Conservation (phyloP, 495 filamentous ascomycete species). For the Aspergillus sclerotiicarbonarius region DNA sequence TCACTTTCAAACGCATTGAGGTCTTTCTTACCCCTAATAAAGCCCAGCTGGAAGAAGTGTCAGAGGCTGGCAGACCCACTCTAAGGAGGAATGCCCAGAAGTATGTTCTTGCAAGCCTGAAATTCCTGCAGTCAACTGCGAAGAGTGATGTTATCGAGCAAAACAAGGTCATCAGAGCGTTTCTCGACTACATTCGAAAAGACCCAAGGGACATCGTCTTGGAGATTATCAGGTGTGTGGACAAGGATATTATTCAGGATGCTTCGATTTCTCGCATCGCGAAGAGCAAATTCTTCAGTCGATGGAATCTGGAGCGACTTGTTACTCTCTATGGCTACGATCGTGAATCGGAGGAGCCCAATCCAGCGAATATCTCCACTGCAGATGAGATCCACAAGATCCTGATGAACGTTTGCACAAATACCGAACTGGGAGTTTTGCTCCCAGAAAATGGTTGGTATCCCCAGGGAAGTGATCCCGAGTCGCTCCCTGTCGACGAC, state of each 20-base stretch:
- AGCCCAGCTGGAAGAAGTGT: conserved; percentile 45
- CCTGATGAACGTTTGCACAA: conserved; percentile 69
- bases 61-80: conserved; percentile 60
- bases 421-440: conserved; percentile 65
- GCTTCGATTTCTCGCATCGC: conserved; percentile 61
- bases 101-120: conserved; percentile 72
- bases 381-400: conserved; percentile 66
- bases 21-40: conserved; percentile 48
- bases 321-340: conserved; percentile 69
- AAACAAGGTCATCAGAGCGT: conserved; percentile 63
- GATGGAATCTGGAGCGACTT: conserved; percentile 66
- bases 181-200: conserved; percentile 66
- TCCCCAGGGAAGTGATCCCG: conserved; percentile 62
- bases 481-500: conserved; percentile 40
- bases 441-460: conserved; percentile 68
- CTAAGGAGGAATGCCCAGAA: conserved; percentile 72
- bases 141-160: conserved; percentile 76
- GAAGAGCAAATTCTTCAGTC: conserved; percentile 70
- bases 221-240: conserved; percentile 65
- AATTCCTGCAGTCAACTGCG: conserved; percentile 62
- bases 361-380: conserved; percentile 41
- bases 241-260: conserved; percentile 67
- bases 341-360: conserved; percentile 36
- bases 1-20: conserved; percentile 71
- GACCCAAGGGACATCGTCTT: conserved; percentile 68